A percentile compares a stretch with the other conserved stretches of the same genome.
These are phyloP conservation scores for Suillus americanus DNA, from an alignment of 768 basidiomycete genomes.

Conservation along the genomic window DNA sequence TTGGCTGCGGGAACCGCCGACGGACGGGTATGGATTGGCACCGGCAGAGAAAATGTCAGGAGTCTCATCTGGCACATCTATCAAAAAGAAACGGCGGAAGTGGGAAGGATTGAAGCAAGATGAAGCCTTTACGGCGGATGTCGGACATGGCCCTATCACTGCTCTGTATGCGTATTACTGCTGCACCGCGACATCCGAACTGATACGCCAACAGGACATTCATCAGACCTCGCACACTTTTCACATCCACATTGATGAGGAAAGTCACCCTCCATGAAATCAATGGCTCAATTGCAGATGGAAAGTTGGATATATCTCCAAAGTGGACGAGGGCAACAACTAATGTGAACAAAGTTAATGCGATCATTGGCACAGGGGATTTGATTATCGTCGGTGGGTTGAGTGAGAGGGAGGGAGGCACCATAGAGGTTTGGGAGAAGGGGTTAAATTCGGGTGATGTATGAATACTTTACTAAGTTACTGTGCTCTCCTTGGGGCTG, in stretches of 20 bases:
- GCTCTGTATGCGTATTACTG: constrained; percentile 49
- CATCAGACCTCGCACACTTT: constrained; percentile 42
- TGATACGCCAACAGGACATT: constrained; percentile 44
- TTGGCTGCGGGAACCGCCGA: constrained; percentile 76
- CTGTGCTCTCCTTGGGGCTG: too few species aligned
- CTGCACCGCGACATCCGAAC: constrained; percentile 5
- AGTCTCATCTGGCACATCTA: constrained; percentile 10
- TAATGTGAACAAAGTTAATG: constrained; percentile 62
- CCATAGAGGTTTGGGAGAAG: constrained; percentile 59
- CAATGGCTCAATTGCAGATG: constrained; percentile 35
- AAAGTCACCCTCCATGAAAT: constrained; percentile 51
- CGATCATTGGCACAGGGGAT: constrained; percentile 47
- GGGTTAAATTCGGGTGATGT: neutral
- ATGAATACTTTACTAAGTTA: neutral
- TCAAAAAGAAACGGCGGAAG: constrained; percentile 57
- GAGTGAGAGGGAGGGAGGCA: constrained; percentile 52
- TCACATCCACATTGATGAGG: constrained; percentile 66
- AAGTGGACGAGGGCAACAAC: constrained; percentile 47
- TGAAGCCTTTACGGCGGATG: constrained; percentile 44
- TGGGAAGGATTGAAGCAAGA: constrained; percentile 69
- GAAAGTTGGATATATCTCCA: constrained; percentile 40
- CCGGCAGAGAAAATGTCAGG: constrained; percentile 49
- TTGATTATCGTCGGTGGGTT: constrained; percentile 65
- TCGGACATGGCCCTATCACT: constrained; percentile 33
- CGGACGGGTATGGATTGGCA: constrained; percentile 68